Evolutionary conservation across 1,139 yeast species (phyloP).

Genomic region (Scheffersomyces segobiensis): DNA sequence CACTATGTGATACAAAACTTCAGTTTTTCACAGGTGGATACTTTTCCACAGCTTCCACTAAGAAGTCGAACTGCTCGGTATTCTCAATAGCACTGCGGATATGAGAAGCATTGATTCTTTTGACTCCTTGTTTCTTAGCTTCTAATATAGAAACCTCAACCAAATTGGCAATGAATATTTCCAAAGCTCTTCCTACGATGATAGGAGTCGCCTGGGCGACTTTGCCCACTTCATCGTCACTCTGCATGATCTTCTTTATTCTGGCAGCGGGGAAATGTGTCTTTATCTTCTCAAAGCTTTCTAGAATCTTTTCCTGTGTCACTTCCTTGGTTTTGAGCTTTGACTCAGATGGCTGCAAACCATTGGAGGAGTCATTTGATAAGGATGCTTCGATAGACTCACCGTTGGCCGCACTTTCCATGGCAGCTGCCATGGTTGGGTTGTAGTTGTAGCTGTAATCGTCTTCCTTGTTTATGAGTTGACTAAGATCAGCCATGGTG

Average conservation of each 20-base stretch:
- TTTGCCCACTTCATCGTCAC: constrained; percentile 97
- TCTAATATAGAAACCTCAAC: constrained; percentile 83
- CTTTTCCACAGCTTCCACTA: constrained; percentile 71
- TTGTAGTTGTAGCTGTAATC: constrained; percentile 16
- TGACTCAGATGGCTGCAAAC: background rate
- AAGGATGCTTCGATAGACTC: background rate
- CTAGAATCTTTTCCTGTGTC: constrained; percentile 31
- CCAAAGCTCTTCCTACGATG: constrained; percentile 92
- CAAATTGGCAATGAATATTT: constrained; percentile 84
- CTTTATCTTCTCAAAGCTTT: constrained; percentile 58
- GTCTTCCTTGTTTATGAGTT: constrained; percentile 18
- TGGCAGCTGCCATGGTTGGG: constrained; percentile 1
- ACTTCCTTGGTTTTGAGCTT: constrained; percentile 4
- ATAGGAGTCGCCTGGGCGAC: constrained; percentile 99
- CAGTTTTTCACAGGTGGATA: constrained; percentile 46
- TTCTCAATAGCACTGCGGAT: constrained; percentile 79
- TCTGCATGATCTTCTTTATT: constrained; percentile 93
- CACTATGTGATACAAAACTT: background rate
- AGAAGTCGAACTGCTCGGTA: constrained; percentile 90
- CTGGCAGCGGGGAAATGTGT: constrained; percentile 98
- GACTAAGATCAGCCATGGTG: constrained; percentile 17
- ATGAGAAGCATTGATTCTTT: constrained; percentile 81
- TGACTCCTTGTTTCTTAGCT: constrained; percentile 74
- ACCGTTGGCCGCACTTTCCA: constrained; percentile 1
- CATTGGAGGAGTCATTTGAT: constrained; percentile 3